Base-by-base conservation (phyloP, 1,139 yeast genomes). In the Pneumocystis sp. region DNA sequence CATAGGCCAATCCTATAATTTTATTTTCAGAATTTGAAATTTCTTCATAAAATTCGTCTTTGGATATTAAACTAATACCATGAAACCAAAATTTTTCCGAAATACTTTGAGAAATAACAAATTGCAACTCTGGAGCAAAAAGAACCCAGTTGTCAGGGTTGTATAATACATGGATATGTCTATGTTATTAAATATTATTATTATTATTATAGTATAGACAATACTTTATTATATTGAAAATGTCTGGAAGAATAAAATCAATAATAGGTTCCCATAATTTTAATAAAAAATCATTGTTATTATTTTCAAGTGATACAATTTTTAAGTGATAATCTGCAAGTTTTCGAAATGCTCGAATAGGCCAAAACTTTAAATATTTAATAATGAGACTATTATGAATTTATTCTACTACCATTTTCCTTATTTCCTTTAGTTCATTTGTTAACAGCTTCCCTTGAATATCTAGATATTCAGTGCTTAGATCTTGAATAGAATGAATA, bases 51-150 rank as follows among this genome's bases (percentile, higher is more conserved):
- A 95, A 95, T 60, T 95, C 91, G 73, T 95, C 98, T 71, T 89
- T 87, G 7, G 96, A 86, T 75, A 93, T 96, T 67, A 89, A 88
- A 1, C 96, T 89, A 29, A 95, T 95, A 21, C 98, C 98, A 69
- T 91, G 96, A 73, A 95, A 97, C 98, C 99, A 95, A 74, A 93
- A 93, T 71, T 97, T 80, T 77, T 95, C 98, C 74, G 86, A 84
- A 63, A 96, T 87, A 70, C 95, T 86, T 71, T 89, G 87, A 70
- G 83, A 82, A 17, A 93, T 96, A 78, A 95, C 93, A 1, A 93
- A 80, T 73, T 89, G 97, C 1, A 93, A 97, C 66, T 89, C 95
- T 2, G 82, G 82, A 0, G 98, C 97, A 63, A 95, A 79, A 62
- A 39, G 21, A 21, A 6, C 12, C 45, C 45, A 42, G 12, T 39